Percentiles rank a stretch among this genome's conserved stretches.
Conservation (phyloP, 495 filamentous ascomycete species). For the Hypoxylon fragiforme region DNA sequence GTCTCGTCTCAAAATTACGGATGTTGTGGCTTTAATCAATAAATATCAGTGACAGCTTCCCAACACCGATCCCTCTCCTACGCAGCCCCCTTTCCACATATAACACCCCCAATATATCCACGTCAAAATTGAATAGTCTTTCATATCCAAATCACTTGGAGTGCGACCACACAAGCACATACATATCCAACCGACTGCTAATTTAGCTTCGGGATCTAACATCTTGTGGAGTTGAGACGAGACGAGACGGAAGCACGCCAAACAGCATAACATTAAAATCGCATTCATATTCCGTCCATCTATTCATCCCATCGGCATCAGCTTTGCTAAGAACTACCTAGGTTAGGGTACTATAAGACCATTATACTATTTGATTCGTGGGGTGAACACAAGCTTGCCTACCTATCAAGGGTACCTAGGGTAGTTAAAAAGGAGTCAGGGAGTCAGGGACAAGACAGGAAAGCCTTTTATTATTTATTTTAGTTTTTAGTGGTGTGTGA, state of each 20-base stretch:
- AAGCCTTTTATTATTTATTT: too few relatives aligned
- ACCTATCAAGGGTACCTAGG: too few relatives aligned
- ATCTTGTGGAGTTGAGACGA: slow-evolving; percentile 7
- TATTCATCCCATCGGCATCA: slow-evolving; percentile 29
- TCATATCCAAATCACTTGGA: slow-evolving; percentile 19
- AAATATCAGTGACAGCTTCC: slow-evolving; percentile 21
- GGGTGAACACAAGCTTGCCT: too few relatives aligned
- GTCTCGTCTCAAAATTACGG: slow-evolving; percentile 27
- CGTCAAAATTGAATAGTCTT: slow-evolving; percentile 16
- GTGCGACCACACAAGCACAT: slow-evolving; percentile 16
- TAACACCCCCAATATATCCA: slow-evolving; percentile 26
- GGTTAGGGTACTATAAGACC: too few relatives aligned
- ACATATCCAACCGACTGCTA: slow-evolving; percentile 25
- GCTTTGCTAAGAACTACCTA: slow-evolving; percentile 31
- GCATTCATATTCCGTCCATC: slow-evolving; percentile 21
- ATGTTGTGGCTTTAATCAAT: slow-evolving; percentile 26
- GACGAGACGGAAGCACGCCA: slow-evolving; percentile 10
- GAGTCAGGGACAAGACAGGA: too few relatives aligned
- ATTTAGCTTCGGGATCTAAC: slow-evolving; percentile 33
- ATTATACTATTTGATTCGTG: too few relatives aligned
- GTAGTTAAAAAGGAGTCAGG: too few relatives aligned
- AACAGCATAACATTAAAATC: neutral
- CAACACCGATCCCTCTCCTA: neutral
- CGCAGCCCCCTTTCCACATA: slow-evolving; percentile 13
- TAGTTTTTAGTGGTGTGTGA: slow-evolving; percentile 24